Base-by-base conservation (phyloP, 202 grass and related monocot species). In the Schoenoplectus tabernaemontani region DNA sequence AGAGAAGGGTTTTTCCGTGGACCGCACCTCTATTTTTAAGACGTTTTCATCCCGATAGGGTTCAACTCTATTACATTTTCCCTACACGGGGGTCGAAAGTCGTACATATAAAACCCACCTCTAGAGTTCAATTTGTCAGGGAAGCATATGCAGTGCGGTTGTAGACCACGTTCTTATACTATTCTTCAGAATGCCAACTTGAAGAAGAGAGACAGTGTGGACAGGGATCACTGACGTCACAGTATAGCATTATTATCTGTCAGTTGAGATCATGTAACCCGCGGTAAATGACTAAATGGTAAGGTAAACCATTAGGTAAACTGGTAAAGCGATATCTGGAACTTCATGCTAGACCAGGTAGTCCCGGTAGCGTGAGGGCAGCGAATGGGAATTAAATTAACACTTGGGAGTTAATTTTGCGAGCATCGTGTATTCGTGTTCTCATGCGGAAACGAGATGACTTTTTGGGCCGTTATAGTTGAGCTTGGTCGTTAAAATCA, bases 21-120 rank as follows among this genome's bases (percentile, higher is more conserved):
- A n/a, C n/a, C n/a, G n/a, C n/a, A n/a, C n/a, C n/a, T 17, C 16
- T 65, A 34, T 83, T 53, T 82, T 76, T 77, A 78, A 39, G 59
- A 39, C 46, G 17, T 61, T 57, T 74, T 61, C 42, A 61, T 56
- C 59, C 22, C 47, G 73, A 78, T 84, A 78, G 73, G 59, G 71
- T 67, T 77, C 56, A 15, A 15, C 2, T 2, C 57, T 16, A 24
- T 15, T 0, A 13, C 2, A 23, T 3, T 39, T 23, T 57, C 26
- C 30, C 5, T 78, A 41, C 44, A 24, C 72, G 3, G 10, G 4
- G 72, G 22, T 3, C 46, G 39, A 76, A 4, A 58, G 2, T 41
- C 80, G n/a, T 73, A 51, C 30, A 3, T 56, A 48, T 9, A 56
- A 15, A 76, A 34, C 44, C 9, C 4, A 1, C 54, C 44, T 10